Conservation (phyloP, 2,329 filamentous ascomycete genomes). For the Ophiostoma novo-ulmi region DNA sequence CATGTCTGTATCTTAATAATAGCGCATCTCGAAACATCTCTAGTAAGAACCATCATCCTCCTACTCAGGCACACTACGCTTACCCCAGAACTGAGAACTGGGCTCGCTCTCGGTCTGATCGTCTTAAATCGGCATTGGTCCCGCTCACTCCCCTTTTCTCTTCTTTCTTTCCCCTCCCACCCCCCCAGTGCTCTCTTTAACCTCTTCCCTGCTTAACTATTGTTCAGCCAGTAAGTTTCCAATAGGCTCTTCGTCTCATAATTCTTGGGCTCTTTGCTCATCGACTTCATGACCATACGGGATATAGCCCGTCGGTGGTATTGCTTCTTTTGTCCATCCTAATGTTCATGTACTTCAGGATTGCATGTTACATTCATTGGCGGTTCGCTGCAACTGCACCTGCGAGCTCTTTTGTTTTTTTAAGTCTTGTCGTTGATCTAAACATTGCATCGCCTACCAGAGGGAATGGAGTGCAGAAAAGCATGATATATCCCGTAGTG, state of each 20-base stretch:
- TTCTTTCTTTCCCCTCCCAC: neutral
- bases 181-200: neutral
- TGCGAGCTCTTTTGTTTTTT: neutral
- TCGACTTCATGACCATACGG: neutral
- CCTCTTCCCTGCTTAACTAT: neutral
- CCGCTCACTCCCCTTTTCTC: neutral
- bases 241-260: neutral
- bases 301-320: neutral
- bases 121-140: neutral
- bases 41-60: neutral
- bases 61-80: neutral
- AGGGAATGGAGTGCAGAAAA: neutral
- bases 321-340: neutral
- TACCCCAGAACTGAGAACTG: neutral
- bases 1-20: neutral
- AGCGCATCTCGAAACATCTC: neutral
- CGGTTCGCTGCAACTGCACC: neutral
- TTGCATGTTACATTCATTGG: neutral
- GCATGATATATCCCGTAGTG: slow-evolving; percentile 2
- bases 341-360: neutral
- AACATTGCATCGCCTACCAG: no score
- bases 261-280: neutral
- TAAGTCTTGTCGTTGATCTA: neutral
- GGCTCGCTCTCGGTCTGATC: neutral
- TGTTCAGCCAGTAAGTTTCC: neutral